phyloP scores from a whole-genome alignment of 1,284 basidiomycete genomes.

The Malassezia yamatoensis region DNA sequence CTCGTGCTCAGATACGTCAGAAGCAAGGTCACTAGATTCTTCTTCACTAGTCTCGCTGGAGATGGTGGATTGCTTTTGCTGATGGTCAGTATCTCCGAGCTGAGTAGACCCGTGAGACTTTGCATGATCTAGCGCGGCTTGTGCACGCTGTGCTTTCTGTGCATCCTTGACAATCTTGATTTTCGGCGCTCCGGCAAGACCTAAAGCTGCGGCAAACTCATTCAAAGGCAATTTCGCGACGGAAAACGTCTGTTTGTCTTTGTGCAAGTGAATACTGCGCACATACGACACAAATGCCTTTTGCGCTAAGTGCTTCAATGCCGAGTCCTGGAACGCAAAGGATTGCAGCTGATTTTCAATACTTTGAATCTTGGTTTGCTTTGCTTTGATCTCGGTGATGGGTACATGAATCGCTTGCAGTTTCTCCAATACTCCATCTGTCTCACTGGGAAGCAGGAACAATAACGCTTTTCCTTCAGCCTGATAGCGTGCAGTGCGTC shows the following conservation, averaged over 20 bases:
- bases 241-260: conserved; percentile 86
- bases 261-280: conserved; percentile 82
- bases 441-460: conserved; percentile 78
- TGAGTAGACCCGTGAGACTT: not conserved
- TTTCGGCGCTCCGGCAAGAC: conserved; percentile 86
- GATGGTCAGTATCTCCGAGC: conserved; percentile 16
- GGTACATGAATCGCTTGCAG: conserved; percentile 64
- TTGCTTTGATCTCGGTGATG: conserved; percentile 71
- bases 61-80: conserved; percentile 22
- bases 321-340: conserved; percentile 85
- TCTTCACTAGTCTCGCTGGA: not conserved
- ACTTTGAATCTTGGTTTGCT: conserved; percentile 73
- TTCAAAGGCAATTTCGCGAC: conserved; percentile 71
- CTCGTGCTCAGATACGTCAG: conserved; percentile 8
- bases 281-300: conserved; percentile 95
- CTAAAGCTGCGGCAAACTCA: conserved; percentile 75
- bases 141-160: conserved; percentile 59
- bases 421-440: conserved; percentile 70
- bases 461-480: conserved; percentile 76
- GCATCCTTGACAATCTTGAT: conserved; percentile 75
- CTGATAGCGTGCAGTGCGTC: conserved; percentile 86
- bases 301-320: conserved; percentile 94
- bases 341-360: conserved; percentile 83
- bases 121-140: conserved; percentile 29
- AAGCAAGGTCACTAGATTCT: not conserved